Percentiles rank a stretch among this genome's conserved stretches.
These are phyloP conservation scores for Coniochaeta sp. DNA, from an alignment of 2,329 filamentous ascomycete genomes.

Conservation along the genomic window DNA sequence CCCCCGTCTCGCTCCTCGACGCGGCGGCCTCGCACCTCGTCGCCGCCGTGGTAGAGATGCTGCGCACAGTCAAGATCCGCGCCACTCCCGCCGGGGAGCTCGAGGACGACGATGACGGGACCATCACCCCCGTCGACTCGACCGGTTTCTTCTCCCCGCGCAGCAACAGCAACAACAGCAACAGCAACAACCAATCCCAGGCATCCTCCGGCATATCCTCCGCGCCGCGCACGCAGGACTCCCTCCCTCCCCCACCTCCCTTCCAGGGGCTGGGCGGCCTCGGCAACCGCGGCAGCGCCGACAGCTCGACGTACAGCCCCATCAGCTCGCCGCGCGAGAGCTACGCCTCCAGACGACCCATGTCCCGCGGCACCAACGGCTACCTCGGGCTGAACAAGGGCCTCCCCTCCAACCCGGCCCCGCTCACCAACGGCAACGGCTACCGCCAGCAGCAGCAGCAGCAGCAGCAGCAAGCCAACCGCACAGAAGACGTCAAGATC, in stretches of 20 bases:
- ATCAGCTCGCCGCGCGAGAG: slow-evolving; percentile 61
- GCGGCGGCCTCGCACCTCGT: slow-evolving; percentile 88
- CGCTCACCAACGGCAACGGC: slow-evolving; percentile 29
- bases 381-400: slow-evolving; percentile 28
- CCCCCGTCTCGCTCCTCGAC: slow-evolving; percentile 87
- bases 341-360: slow-evolving; percentile 24
- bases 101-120: slow-evolving; percentile 68
- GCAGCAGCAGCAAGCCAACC: slow-evolving; percentile 25
- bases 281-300: slow-evolving; percentile 50
- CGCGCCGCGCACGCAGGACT: slow-evolving; percentile 26
- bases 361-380: slow-evolving; percentile 22
- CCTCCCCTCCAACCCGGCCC: slow-evolving; percentile 16
- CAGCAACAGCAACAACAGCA: slow-evolving; percentile 39
- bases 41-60: slow-evolving; percentile 75
- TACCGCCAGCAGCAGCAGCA: slow-evolving; percentile 21
- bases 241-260: slow-evolving; percentile 41
- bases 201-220: slow-evolving; percentile 11
- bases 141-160: slow-evolving; percentile 60
- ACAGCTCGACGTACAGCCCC: slow-evolving; percentile 70
- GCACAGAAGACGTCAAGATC: slow-evolving; percentile 50
- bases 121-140: slow-evolving; percentile 57
- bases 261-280: slow-evolving; percentile 45
- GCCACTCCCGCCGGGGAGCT: slow-evolving; percentile 67
- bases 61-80: slow-evolving; percentile 77
- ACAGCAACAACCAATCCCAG: slow-evolving; percentile 19